Conservation (phyloP, 2,329 filamentous ascomycete genomes). For the Xylaria sp. region DNA sequence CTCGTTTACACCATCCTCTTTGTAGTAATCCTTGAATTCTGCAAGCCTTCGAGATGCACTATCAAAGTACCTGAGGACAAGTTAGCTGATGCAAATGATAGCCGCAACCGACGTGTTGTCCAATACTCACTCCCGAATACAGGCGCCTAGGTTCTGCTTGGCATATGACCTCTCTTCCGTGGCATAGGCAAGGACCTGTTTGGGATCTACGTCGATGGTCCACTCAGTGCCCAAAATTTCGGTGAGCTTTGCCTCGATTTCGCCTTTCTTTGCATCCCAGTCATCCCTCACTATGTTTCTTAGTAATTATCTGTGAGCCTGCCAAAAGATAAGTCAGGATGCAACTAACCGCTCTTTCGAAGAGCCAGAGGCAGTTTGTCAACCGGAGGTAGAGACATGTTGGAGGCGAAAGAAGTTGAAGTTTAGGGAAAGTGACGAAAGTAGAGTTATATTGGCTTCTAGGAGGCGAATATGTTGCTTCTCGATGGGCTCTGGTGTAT, state of each 20-base stretch:
- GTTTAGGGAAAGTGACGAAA: not conserved
- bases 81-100: not conserved
- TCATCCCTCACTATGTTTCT: conserved; percentile 60
- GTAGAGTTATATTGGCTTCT: not conserved
- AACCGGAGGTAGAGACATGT: conserved; percentile 56
- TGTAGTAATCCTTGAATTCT: conserved; percentile 53
- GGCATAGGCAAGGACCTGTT: conserved; percentile 60
- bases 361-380: conserved; percentile 63
- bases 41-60: conserved; percentile 56
- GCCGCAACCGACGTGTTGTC: not conserved
- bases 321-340: not conserved
- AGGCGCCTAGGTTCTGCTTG: conserved; percentile 53
- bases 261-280: conserved; percentile 61
- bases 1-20: conserved; percentile 56
- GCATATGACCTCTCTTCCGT: conserved; percentile 47
- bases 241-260: conserved; percentile 58
- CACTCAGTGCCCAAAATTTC: conserved; percentile 59
- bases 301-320: conserved; percentile 28
- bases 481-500: conserved; percentile 8
- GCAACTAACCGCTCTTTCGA: conserved; percentile 61
- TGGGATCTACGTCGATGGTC: conserved; percentile 62
- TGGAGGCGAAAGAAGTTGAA: conserved; percentile 29
- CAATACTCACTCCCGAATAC: conserved; percentile 56
- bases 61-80: conserved; percentile 56
- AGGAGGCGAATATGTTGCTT: not conserved